Base-by-base conservation (phyloP, 2,329 filamentous ascomycete genomes). In the Colletotrichum liaoningense region DNA sequence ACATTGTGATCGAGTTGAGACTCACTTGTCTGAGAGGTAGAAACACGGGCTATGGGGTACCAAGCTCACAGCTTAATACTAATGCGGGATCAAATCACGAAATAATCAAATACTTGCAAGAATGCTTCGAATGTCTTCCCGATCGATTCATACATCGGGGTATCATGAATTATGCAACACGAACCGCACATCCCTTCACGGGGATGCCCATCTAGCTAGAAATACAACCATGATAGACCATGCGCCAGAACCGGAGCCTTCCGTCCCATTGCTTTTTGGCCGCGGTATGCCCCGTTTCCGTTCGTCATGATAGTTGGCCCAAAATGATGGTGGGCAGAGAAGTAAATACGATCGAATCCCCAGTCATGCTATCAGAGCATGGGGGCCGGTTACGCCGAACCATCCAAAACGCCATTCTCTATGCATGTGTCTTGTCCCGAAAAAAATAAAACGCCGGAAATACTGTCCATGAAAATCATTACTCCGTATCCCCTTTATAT, bases 401-500 rank as follows among this genome's bases (percentile, higher is more conserved):
- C 26, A 14, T 16, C 30, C 59, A n/a, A 46, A 73, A 73, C 70
- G 66, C 70, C 70, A 5, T 26, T 70, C 60, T 73, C 46, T 73
- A 73, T 73, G 70, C 70, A 69, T 60, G 28, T 73, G n/a, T 62
- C 66, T 70, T 63, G 70, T 59, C 54, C 66, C 66, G 35, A 49
- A 58, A 33, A 66, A 24, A 35, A 30, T 14, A 8, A 62, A 60
- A 30, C 70, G 70, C 67, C 67, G 67, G 55, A 49, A 22, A 52
- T 62, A 33, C 33, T 33, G 49, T 22, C 38, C 28, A 46, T 33
- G 26, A 57, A 65, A 16, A 54, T 72, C 65, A 26, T 73, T 8
- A 60, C 55, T 26, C 66, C 65, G 55, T 63, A 16, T 69, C 19
- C 19, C 54, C 30, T 12, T 1, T n/a, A n/a, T 26, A 26, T 24